Evolutionary conservation across 202 grass and related monocot species (phyloP), one percentile per base, ranked within the genome.

Genomic region (Hordeum pubiflorum): DNA sequence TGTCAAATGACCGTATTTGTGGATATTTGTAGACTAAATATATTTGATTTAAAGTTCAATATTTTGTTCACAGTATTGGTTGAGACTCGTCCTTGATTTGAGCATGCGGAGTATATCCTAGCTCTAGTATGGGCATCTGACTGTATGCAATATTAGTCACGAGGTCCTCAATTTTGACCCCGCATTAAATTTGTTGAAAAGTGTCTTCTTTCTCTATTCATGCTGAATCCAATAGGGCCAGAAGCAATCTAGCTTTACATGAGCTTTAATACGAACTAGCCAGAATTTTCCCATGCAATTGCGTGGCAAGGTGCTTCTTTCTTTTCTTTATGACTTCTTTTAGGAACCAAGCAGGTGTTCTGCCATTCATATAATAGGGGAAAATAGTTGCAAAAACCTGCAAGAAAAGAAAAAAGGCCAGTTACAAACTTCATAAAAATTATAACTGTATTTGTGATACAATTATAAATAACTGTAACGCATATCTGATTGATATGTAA

Each of bases 181-280:
- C 79, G 60, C 83, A 80, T 78, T 78, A 50, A 69, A 72, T 85
- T 66, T 74, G 20, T 69, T 70, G 75, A 72, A 39, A 56, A 60
- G 21, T 58, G 72, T 64, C 39, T 76, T 36, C 69, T 58, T 83
- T 74, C 59, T 63, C 31, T 72, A 31, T 50, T 81, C 40, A 10
- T 67, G 48, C 44, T 33, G 39, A 80, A 50, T 63, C 32, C 43
- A 79, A 64, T 39, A 56, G 12, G 21, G 3, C 7, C 3, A 69
- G 43, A 52, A 74, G 52, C 70, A 86, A 83, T 81, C n/a, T 58
- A 50, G 36, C 1, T 48, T 74, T 68, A 13, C 10, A 9, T 74
- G 61, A 32, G n/a, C 9, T 79, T 24, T 60, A 68, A 62, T 62
- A n/a, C 24, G 40, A 50, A 72, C 69, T 52, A 72, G 26, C 17